Evolutionary conservation across 495 filamentous ascomycete genomes (phyloP).

Genomic region (Halenospora varia): DNA sequence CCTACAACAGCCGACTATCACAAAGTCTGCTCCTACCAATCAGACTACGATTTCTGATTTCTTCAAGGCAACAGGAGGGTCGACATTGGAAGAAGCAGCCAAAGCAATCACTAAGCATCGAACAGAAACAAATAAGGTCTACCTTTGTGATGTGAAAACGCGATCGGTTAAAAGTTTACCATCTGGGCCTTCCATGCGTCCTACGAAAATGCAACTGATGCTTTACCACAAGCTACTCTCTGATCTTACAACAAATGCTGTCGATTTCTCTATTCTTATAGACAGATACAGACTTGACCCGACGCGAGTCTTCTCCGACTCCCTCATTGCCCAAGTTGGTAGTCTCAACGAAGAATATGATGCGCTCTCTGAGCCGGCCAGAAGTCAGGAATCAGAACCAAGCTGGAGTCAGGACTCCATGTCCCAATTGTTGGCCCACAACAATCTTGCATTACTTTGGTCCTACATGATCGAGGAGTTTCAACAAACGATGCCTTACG

Average conservation of each 20-base stretch:
- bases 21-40: slow-evolving; percentile 37
- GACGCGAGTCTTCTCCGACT: slow-evolving; percentile 64
- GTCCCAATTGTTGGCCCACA: slow-evolving; percentile 53
- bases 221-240: slow-evolving; percentile 86
- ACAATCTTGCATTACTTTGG: slow-evolving; percentile 61
- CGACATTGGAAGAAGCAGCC: slow-evolving; percentile 14
- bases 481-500: slow-evolving; percentile 50
- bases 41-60: slow-evolving; percentile 43
- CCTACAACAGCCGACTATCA: slow-evolving; percentile 46
- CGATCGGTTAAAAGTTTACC: slow-evolving; percentile 60
- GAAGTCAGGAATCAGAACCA: slow-evolving; percentile 30
- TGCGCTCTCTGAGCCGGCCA: slow-evolving; percentile 30
- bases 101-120: slow-evolving; percentile 14
- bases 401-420: slow-evolving; percentile 33
- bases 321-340: slow-evolving; percentile 76
- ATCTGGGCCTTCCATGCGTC: slow-evolving; percentile 62
- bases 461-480: slow-evolving; percentile 56
- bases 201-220: slow-evolving; percentile 81
- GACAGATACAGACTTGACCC: slow-evolving; percentile 64
- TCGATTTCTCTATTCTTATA: slow-evolving; percentile 64
- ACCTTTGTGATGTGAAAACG: slow-evolving; percentile 89
- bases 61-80: slow-evolving; percentile 11
- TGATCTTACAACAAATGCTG: slow-evolving; percentile 62
- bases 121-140: slow-evolving; percentile 41
- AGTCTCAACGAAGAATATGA: slow-evolving; percentile 54